A percentile compares a stretch with the other conserved stretches of the same genome.
Evolutionary conservation across 352 stramenopile species (phyloP).

Genomic region (Phytopythium delawarense): DNA sequence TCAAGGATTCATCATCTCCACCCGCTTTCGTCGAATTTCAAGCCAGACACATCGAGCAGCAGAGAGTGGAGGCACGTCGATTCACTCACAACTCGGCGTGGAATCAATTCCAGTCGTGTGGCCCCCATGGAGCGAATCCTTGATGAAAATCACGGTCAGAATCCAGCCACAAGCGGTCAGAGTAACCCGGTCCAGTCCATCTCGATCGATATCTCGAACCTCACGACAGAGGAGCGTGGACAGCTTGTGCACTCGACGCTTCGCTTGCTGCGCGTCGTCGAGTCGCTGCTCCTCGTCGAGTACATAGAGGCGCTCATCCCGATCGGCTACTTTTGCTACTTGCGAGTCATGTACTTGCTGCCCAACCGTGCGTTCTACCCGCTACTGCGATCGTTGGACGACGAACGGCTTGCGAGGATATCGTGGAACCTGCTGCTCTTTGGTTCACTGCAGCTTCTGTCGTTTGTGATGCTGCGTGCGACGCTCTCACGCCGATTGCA

Average conservation of each 20-base stretch:
- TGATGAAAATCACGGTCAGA: not conserved
- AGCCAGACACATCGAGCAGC: not conserved
- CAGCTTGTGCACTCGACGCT: not conserved
- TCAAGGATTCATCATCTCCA: not conserved
- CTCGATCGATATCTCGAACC: not conserved
- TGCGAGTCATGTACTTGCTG: constrained; percentile 3
- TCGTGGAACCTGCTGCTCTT: constrained; percentile 1
- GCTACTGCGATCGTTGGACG: not conserved
- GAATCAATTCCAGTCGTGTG: not conserved
- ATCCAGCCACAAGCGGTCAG: not conserved
- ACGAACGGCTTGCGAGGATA: not conserved
- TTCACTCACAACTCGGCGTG: not conserved
- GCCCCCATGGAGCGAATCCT: not conserved
- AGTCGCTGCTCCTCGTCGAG: constrained; percentile 8
- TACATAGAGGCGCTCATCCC: constrained; percentile 9
- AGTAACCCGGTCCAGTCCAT: not conserved
- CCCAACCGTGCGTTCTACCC: constrained; percentile 11
- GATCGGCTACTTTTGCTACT: constrained; percentile 7
- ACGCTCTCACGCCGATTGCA: not conserved
- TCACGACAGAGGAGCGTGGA: not conserved
- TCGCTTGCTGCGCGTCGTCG: not conserved
- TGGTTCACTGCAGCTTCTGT: not conserved
- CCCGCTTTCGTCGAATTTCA: too few relatives aligned
- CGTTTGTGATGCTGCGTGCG: not conserved
- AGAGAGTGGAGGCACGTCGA: not conserved